Evolutionary conservation across 352 stramenopile genomes (phyloP), one percentile per base, ranked within the genome.

Genomic region (Albugo candida): DNA sequence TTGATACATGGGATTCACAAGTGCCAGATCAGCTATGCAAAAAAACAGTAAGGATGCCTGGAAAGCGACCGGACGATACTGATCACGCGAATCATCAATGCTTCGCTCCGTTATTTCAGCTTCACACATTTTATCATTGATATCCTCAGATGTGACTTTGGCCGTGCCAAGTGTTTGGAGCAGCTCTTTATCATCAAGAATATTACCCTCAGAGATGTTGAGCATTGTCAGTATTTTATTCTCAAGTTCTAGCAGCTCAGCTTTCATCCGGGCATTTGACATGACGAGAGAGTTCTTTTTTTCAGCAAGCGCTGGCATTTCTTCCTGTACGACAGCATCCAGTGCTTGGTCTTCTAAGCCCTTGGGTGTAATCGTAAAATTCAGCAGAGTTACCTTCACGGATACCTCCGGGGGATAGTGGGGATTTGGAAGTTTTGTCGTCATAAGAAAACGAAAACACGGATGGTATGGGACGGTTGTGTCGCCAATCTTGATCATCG

Each of bases 181-280:
- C 1, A 95, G 61, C 57, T 95, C 82, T 12, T 83, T 91, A 55
- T 96, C 85, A 49, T 96, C 85, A 0, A 96, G 52, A 45, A 96
- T 95, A 45, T 95, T 95, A 11, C 85, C 85, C 47, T 93, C 91
- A 1, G 82, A 94, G 55, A 95, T 95, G 21, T 75, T 79, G 11
- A 96, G 60, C 73, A 96, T 89, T 59, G 88, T 93, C 54, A 96
- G 46, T 34, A 96, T 96, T 36, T 92, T 88, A 63, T 94, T 93
- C 49, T 96, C 85, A 47, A 96, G 92, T 53, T 96, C 85, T 18
- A 93, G 71, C 1, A 96, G 72, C 48, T 96, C 81, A 0, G 82
- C 82, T 35, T 93, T 93, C 81, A 95, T 95, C 14, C 78, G 69
- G 1, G 85, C 83, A 43, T 94, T 95, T 0, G 78, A 84, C 5